These are phyloP conservation scores for Passalora sequoiae DNA, from an alignment of 2,329 filamentous ascomycete species.

Conservation along the genomic window DNA sequence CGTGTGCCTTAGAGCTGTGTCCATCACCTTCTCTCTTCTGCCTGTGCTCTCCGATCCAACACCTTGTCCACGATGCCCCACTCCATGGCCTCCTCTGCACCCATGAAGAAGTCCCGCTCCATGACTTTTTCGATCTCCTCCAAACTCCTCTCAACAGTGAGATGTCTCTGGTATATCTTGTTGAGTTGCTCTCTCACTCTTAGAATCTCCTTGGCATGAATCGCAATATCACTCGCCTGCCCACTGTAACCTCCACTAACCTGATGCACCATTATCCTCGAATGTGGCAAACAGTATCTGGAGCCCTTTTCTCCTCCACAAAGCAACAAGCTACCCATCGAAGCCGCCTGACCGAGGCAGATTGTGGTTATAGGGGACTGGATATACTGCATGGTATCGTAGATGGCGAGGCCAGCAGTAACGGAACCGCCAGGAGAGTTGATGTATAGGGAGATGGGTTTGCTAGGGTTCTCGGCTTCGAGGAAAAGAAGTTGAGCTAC, in stretches of 20 bases:
- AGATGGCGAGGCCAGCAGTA: slow-evolving; percentile 79
- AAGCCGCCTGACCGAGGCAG: slow-evolving; percentile 88
- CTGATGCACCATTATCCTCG: slow-evolving; percentile 95
- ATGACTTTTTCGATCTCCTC: slow-evolving; percentile 89
- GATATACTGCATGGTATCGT: slow-evolving; percentile 99
- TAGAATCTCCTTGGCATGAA: slow-evolving; percentile 95
- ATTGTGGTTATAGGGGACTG: slow-evolving; percentile 88
- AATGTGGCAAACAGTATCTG: slow-evolving; percentile 85
- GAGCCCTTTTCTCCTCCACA: slow-evolving; percentile 80
- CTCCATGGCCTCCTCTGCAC: slow-evolving; percentile 79
- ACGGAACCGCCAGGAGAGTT: slow-evolving; percentile 94
- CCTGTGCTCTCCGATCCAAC: slow-evolving; percentile 56
- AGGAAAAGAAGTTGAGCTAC: slow-evolving; percentile 96
- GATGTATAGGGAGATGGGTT: slow-evolving; percentile 96
- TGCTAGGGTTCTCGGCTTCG: slow-evolving; percentile 91
- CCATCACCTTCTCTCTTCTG: too few species aligned
- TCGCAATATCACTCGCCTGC: slow-evolving; percentile 76
- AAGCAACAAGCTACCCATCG: slow-evolving; percentile 86
- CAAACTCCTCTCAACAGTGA: slow-evolving; percentile 73
- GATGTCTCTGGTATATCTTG: slow-evolving; percentile 78
- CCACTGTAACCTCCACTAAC: slow-evolving; percentile 70
- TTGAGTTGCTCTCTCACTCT: slow-evolving; percentile 80
- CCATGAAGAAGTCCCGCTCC: slow-evolving; percentile 95
- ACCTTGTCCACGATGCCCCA: slow-evolving; percentile 92
- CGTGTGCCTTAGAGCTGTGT: too few species aligned